phyloP scores from a whole-genome alignment of 2,329 filamentous ascomycete species.

The Xylariales sp. region DNA sequence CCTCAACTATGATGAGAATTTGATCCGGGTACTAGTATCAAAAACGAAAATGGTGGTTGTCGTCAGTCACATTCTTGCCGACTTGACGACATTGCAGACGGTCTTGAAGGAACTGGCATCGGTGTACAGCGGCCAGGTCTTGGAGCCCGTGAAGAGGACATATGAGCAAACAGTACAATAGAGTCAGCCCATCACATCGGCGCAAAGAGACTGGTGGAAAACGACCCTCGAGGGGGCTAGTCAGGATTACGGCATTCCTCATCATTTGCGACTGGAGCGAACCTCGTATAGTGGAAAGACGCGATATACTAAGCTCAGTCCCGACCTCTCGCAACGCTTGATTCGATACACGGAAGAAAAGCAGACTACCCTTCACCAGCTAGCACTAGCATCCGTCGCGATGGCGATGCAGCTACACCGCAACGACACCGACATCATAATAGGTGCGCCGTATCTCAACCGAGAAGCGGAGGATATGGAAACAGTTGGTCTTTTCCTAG shows the following conservation, averaged over 20 bases:
- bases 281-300: no score
- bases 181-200: no score
- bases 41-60: not conserved
- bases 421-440: not conserved
- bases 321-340: no score
- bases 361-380: no score
- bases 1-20: not conserved
- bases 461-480: conserved; percentile 4
- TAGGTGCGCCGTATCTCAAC: conserved; percentile 11
- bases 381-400: not conserved
- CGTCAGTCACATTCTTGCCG: conserved; percentile 23
- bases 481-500: conserved; percentile 18
- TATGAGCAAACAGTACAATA: conserved; percentile 1
- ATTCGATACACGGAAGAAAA: no score
- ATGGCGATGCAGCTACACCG: conserved; percentile 2
- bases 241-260: no score
- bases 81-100: conserved; percentile 15
- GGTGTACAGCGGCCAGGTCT: not conserved
- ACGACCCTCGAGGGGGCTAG: no score
- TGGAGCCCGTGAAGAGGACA: not conserved
- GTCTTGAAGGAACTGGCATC: conserved; percentile 1
- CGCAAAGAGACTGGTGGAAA: no score
- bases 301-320: no score
- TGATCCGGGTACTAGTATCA: conserved; percentile 15
- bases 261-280: no score